phyloP scores from a whole-genome alignment of 2,329 filamentous ascomycete species.

The Periconia macrospinosa region DNA sequence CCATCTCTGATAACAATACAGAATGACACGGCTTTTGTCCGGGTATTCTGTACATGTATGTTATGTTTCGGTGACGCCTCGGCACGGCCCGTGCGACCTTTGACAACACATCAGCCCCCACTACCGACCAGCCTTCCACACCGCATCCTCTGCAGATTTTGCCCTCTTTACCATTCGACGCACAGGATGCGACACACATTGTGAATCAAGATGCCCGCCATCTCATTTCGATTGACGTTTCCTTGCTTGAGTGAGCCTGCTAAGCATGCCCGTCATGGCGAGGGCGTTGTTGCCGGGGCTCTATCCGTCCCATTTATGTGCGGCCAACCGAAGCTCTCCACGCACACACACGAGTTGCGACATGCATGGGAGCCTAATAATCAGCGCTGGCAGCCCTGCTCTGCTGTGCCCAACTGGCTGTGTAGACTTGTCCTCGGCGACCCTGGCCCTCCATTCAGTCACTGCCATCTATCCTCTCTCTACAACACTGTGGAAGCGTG shows the following conservation, averaged over 20 bases:
- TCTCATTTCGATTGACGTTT: background rate
- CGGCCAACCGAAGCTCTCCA: conserved; percentile 36
- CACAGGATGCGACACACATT: background rate
- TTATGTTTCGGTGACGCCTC: background rate
- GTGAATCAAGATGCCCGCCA: background rate
- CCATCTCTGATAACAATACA: too few relatives aligned
- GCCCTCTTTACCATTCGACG: background rate
- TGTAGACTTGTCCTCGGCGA: conserved; percentile 10
- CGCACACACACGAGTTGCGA: conserved; percentile 29
- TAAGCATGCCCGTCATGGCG: background rate
- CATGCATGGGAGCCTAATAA: conserved; percentile 30
- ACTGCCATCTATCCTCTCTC: conserved; percentile 5
- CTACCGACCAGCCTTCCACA: background rate
- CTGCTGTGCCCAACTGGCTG: conserved; percentile 22
- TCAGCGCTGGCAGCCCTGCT: conserved; percentile 18
- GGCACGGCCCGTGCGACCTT: background rate
- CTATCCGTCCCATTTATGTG: conserved; percentile 13
- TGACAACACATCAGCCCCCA: background rate
- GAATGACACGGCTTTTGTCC: too few relatives aligned
- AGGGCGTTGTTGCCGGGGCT: conserved; percentile 24
- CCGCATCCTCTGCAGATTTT: background rate
- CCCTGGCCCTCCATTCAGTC: conserved; percentile 14
- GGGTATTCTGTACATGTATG: too few relatives aligned
- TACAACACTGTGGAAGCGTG: conserved; percentile 18
- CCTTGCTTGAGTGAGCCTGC: background rate